Evolutionary conservation across 441 rosid genomes (phyloP).

Genomic region (Euphorbia neoarborescens): DNA sequence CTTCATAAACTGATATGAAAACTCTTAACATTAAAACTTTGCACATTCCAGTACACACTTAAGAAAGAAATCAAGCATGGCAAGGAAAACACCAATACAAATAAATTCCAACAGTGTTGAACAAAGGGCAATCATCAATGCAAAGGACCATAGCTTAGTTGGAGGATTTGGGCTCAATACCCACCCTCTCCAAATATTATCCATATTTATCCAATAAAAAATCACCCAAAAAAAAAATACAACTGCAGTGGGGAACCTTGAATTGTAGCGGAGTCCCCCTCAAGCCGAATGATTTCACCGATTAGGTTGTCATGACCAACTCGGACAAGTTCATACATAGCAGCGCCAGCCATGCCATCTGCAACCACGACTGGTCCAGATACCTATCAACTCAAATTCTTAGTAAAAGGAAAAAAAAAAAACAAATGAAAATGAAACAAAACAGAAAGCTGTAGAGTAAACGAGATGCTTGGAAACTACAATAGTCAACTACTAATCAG

Average conservation of each 20-base stretch:
- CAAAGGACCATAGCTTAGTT: no score
- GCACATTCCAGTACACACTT: background rate
- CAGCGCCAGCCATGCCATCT: slow-evolving; percentile 99
- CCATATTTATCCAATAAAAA: no score
- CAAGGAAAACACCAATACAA: background rate
- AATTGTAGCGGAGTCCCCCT: slow-evolving; percentile 95
- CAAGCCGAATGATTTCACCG: slow-evolving; percentile 92
- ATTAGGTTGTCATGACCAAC: slow-evolving; percentile 93
- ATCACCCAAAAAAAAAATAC: no score
- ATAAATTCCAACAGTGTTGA: background rate
- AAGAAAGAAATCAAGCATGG: background rate
- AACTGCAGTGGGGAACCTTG: slow-evolving; percentile 49
- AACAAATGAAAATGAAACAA: background rate
- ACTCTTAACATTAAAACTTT: background rate
- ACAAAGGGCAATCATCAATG: background rate
- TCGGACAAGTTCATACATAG: slow-evolving; percentile 98
- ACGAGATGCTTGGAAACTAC: background rate
- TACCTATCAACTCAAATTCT: slow-evolving; percentile 42
- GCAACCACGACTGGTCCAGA: slow-evolving; percentile 97
- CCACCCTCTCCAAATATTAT: no score
- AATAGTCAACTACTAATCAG: background rate
- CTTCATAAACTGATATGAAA: slow-evolving; percentile 71
- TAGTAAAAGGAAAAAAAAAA: background rate
- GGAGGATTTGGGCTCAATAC: no score
- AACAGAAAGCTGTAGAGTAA: background rate